Base-by-base conservation (phyloP, 371 early-diverging fungal genomes). In the Gilbertella persicaria region DNA sequence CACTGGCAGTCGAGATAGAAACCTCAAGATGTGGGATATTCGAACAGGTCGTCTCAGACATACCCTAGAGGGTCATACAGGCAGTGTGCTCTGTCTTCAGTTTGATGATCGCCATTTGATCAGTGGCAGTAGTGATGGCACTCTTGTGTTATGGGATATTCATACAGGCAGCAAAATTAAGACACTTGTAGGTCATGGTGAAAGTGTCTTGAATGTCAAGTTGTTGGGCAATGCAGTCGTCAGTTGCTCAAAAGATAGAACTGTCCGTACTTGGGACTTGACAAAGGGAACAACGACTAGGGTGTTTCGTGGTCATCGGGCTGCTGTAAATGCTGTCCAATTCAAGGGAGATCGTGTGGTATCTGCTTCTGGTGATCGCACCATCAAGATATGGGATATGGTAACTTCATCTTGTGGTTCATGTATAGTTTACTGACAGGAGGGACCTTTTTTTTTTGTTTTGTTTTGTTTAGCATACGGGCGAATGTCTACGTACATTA, bases 161-260 rank as follows among this genome's bases (percentile, higher is more conserved):
- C 73, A 82, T n/a, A 87, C 87, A 0, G 87, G 89, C 4, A 64
- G 72, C 45, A 77, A 79, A 26, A 60, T 90, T 12, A 82, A 78
- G 13, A 73, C 76, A 3, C 43, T 87, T 13, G 23, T 24, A 7
- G 89, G 87, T 10, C 92, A 95, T 69, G 53, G 71, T 1, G 78
- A 82, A 48, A 79, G 86, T 36, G 89, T 91, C 19, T 66, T 92
- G 36, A 89, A 89, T 50, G 62, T 90, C 16, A 77, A 88, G 0
- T 83, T 92, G 55, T 66, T 76, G 45, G 67, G 71, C 12, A 66
- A 78, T n/a, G 67, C 71, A 10, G 77, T 94, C 14, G 89, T 93
- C 6, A 86, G 88, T 29, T 92, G 92, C 53, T 89, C 90, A n/a
- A 92, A 94, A 65, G 98, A 96, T 62, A 76, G 82, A 20, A 90